Evolutionary conservation across 2,329 filamentous ascomycete species (phyloP).

Genomic region (Exophiala sideris): DNA sequence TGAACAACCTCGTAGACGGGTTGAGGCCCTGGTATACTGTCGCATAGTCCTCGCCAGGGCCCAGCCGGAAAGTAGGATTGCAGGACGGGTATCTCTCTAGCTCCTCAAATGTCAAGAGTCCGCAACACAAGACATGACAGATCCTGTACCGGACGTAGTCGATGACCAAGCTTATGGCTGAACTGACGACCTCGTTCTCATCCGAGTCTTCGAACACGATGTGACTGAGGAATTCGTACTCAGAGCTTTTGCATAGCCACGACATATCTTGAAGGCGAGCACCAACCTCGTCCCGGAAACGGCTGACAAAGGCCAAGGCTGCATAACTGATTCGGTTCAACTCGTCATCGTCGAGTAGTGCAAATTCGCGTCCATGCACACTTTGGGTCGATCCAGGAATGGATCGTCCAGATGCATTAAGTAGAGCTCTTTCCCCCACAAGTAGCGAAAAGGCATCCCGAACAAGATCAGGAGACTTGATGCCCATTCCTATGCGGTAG

Average conservation of each 20-base stretch:
- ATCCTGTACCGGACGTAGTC: slow-evolving; percentile 34
- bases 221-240: slow-evolving; percentile 32
- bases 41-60: slow-evolving; percentile 1
- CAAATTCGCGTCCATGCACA: slow-evolving; percentile 49
- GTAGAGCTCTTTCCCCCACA: slow-evolving; percentile 60
- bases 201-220: slow-evolving; percentile 20
- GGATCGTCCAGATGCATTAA: slow-evolving; percentile 31
- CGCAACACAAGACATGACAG: slow-evolving; percentile 26
- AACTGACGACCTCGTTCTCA: slow-evolving; percentile 19
- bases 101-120: neutral
- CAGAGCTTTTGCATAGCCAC: slow-evolving; percentile 37
- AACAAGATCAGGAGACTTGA: slow-evolving; percentile 35
- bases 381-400: neutral
- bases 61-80: slow-evolving; percentile 4
- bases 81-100: slow-evolving; percentile 5
- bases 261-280: slow-evolving; percentile 36
- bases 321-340: slow-evolving; percentile 59
- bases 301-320: slow-evolving; percentile 50
- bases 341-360: slow-evolving; percentile 53
- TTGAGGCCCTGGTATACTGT: slow-evolving; percentile 11
- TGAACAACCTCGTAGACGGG: slow-evolving; percentile 26
- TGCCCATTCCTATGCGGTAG: slow-evolving; percentile 53
- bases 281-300: slow-evolving; percentile 40
- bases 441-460: slow-evolving; percentile 56
- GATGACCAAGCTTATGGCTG: slow-evolving; percentile 31